These are phyloP conservation scores for Gymnopus androsaceus DNA, from an alignment of 1,284 basidiomycete species.

Conservation along the genomic window DNA sequence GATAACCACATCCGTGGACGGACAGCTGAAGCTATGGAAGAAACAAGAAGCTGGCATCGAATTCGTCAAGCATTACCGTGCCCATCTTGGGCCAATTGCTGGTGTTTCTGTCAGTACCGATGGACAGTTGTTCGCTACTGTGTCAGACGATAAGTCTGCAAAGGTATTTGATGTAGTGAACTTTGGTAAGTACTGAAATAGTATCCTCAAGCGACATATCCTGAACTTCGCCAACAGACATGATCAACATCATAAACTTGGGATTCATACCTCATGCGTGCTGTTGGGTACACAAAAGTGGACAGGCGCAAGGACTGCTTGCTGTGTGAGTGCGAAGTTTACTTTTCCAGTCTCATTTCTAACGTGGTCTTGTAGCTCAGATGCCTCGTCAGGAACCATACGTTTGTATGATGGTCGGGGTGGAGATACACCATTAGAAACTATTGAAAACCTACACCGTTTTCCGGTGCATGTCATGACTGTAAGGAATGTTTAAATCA, in stretches of 20 bases:
- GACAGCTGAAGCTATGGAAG: slow-evolving; percentile 98
- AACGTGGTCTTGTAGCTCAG: slow-evolving; percentile 72
- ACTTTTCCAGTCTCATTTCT: neutral
- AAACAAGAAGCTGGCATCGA: slow-evolving; percentile 93
- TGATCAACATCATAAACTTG: slow-evolving; percentile 98
- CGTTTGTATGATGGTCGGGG: slow-evolving; percentile 93
- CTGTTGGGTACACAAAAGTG: slow-evolving; percentile 91
- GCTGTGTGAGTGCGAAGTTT: slow-evolving; percentile 68
- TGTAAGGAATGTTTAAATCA: slow-evolving; percentile 51
- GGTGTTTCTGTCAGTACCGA: slow-evolving; percentile 89
- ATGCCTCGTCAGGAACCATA: slow-evolving; percentile 74
- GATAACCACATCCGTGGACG: slow-evolving; percentile 93
- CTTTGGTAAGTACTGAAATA: slow-evolving; percentile 67
- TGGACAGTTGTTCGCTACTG: slow-evolving; percentile 88
- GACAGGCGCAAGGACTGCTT: slow-evolving; percentile 85
- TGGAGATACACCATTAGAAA: slow-evolving; percentile 74
- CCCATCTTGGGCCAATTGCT: slow-evolving; percentile 82
- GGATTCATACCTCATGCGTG: slow-evolving; percentile 83
- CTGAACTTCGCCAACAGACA: slow-evolving; percentile 59
- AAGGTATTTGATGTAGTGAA: slow-evolving; percentile 98
- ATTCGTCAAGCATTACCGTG: slow-evolving; percentile 93
- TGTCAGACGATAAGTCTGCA: slow-evolving; percentile 82
- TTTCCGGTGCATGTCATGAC: slow-evolving; percentile 90
- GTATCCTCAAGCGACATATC: neutral
- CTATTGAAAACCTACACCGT: slow-evolving; percentile 77